phyloP scores from a whole-genome alignment of 768 basidiomycete species.

The Pleurotus cornucopiae region DNA sequence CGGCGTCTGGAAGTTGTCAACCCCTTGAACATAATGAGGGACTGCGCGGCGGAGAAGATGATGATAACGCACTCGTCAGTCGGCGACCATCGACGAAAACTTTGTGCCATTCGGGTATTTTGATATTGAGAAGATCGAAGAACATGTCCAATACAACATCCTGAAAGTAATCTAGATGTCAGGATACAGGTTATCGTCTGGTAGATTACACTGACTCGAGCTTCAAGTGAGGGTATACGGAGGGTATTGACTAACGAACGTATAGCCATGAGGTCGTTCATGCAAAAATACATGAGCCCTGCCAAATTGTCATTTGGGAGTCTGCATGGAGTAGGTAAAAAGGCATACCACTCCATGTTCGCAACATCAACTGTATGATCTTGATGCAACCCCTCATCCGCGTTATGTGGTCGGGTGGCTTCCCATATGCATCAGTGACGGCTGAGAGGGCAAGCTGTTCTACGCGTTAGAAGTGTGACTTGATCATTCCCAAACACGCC shows the following conservation, averaged over 20 bases:
- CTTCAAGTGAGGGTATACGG: constrained; percentile 82
- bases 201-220: constrained; percentile 53
- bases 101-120: constrained; percentile 88
- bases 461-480: too few relatives aligned
- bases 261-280: constrained; percentile 84
- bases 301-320: background rate
- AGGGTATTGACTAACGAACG: constrained; percentile 81
- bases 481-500: constrained; percentile 11
- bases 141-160: constrained; percentile 93
- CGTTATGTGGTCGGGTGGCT: constrained; percentile 72
- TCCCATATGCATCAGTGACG: constrained; percentile 91
- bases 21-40: constrained; percentile 43
- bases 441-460: constrained; percentile 78
- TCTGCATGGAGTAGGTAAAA: background rate
- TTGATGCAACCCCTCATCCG: constrained; percentile 74
- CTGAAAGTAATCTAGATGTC: constrained; percentile 32
- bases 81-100: constrained; percentile 88
- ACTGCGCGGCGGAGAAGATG: background rate
- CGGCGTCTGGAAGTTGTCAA: constrained; percentile 48
- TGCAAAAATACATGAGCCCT: constrained; percentile 92
- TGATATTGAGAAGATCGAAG: constrained; percentile 89
- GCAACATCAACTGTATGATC: constrained; percentile 78
- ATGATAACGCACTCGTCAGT: constrained; percentile 63
- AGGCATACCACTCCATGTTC: constrained; percentile 89
- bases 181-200: background rate